Percentiles rank a stretch among this genome's conserved stretches.
Evolutionary conservation across 1,284 basidiomycete genomes (phyloP).

Genomic region (Entoloma clypeatum): DNA sequence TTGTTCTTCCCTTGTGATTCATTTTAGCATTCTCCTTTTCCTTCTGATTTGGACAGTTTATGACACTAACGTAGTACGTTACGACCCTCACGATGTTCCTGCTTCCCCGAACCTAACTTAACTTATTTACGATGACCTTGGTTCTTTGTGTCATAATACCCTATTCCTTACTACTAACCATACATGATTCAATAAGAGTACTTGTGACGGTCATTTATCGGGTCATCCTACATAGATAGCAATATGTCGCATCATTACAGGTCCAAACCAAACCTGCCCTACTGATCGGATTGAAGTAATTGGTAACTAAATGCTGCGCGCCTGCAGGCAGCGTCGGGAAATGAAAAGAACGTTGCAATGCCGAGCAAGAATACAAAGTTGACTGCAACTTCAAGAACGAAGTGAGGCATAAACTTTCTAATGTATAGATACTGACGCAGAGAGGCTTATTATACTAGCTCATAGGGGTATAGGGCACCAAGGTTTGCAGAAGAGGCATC

Average conservation of each 20-base stretch:
- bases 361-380: conserved; percentile 17
- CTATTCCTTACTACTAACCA: conserved; percentile 13
- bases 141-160: conserved; percentile 20
- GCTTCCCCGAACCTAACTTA: conserved; percentile 12
- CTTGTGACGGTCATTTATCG: conserved; percentile 5
- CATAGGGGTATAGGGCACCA: conserved; percentile 9
- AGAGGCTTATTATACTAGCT: conserved; percentile 7
- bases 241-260: conserved; percentile 11
- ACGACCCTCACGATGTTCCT: conserved; percentile 22
- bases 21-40: conserved; percentile 25
- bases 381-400: no score
- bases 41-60: conserved; percentile 20
- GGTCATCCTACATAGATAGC: conserved; percentile 9
- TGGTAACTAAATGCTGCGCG: conserved; percentile 12
- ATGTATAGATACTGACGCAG: conserved; percentile 12
- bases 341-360: conserved; percentile 40
- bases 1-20: conserved; percentile 24
- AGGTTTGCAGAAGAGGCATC: conserved; percentile 5
- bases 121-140: conserved; percentile 28
- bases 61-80: conserved; percentile 29
- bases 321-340: conserved; percentile 13
- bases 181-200: conserved; percentile 9
- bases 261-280: conserved; percentile 1
- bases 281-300: conserved; percentile 14
- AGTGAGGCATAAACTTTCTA: conserved; percentile 20